A percentile compares a stretch with the other conserved stretches of the same genome.
Evolutionary conservation across 2,329 filamentous ascomycete genomes (phyloP).

Genomic region (Chrysoporthe deuterocubensis): DNA sequence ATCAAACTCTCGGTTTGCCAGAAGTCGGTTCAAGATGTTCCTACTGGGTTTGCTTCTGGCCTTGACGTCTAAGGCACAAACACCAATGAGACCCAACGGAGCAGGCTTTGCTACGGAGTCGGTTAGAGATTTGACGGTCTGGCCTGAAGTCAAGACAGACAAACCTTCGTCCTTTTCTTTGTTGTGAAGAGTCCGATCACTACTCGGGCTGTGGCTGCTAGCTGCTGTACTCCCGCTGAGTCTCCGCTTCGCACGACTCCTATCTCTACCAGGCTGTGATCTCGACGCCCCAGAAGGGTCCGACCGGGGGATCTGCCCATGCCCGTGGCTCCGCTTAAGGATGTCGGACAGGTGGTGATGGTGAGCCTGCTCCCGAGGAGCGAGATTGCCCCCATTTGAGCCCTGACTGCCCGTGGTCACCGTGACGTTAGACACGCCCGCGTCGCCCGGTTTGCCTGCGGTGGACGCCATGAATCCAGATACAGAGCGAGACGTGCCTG

Average conservation of each 20-base stretch:
- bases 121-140: conserved; percentile 36
- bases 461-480: conserved; percentile 52
- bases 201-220: conserved; percentile 80
- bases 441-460: conserved; percentile 53
- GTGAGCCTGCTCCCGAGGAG: conserved; percentile 46
- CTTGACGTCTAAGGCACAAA: conserved; percentile 94
- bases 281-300: conserved; percentile 38
- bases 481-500: conserved; percentile 46
- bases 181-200: conserved; percentile 62
- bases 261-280: conserved; percentile 57
- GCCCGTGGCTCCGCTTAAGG: conserved; percentile 45
- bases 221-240: conserved; percentile 82
- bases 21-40: conserved; percentile 91
- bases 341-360: conserved; percentile 50
- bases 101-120: conserved; percentile 54
- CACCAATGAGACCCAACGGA: conserved; percentile 75
- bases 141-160: conserved; percentile 31
- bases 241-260: conserved; percentile 72
- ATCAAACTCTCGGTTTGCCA: conserved; percentile 90
- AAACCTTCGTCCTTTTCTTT: conserved; percentile 63
- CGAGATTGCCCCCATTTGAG: conserved; percentile 48
- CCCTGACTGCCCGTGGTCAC: conserved; percentile 55
- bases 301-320: conserved; percentile 36
- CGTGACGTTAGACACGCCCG: conserved; percentile 55
- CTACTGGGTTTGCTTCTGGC: conserved; percentile 95